Conservation (phyloP, 2,329 filamentous ascomycete genomes). For the Cladosporium sp. region DNA sequence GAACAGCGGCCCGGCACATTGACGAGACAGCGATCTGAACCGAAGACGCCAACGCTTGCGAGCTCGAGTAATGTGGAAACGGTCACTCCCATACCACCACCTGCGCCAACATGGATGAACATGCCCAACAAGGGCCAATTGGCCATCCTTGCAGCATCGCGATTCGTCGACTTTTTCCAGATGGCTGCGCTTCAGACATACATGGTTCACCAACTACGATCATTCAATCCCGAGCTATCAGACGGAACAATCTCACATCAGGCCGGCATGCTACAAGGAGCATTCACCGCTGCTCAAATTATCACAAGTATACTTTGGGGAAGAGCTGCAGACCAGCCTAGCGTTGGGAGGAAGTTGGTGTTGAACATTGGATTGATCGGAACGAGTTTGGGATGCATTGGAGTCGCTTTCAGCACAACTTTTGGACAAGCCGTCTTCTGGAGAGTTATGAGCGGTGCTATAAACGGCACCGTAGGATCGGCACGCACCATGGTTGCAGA, state of each 20-base stretch:
- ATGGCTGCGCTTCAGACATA: conserved; percentile 48
- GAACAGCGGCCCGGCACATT: neutral
- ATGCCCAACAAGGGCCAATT: conserved; percentile 46
- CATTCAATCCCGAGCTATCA: conserved; percentile 46
- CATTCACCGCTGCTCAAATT: conserved; percentile 48
- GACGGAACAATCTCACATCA: conserved; percentile 51
- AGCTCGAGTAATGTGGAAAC: conserved; percentile 4
- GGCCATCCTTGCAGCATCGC: conserved; percentile 43
- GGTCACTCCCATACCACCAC: conserved; percentile 22
- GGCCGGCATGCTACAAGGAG: conserved; percentile 44
- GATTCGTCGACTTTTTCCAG: conserved; percentile 49
- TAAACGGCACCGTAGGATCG: conserved; percentile 46
- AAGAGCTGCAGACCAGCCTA: conserved; percentile 45
- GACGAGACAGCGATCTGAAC: conserved; percentile 14
- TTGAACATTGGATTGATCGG: conserved; percentile 44
- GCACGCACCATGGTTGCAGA: conserved; percentile 48
- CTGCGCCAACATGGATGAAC: conserved; percentile 42
- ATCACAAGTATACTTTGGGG: conserved; percentile 47
- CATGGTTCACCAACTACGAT: conserved; percentile 48
- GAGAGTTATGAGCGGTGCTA: conserved; percentile 44
- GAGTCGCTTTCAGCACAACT: conserved; percentile 43
- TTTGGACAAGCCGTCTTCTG: conserved; percentile 46
- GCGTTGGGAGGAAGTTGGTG: conserved; percentile 48
- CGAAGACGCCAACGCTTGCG: conserved; percentile 11
- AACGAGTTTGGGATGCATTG: conserved; percentile 43